phyloP scores from a whole-genome alignment of 164 flowering plant genomes.

The Warburgia ugandensis region DNA sequence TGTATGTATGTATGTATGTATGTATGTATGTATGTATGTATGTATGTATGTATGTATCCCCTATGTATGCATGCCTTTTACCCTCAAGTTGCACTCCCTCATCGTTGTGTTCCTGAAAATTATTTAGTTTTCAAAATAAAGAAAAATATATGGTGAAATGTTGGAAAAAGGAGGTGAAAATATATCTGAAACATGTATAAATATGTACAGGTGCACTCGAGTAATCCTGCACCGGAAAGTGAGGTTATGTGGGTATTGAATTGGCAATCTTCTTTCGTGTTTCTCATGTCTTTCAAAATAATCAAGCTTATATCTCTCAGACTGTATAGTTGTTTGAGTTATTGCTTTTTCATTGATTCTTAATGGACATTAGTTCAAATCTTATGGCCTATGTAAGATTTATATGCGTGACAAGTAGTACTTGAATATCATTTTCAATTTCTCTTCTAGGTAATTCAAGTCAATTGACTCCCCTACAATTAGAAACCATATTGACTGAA shows the following conservation, averaged over 20 bases:
- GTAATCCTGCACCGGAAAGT: neutral
- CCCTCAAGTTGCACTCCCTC: too few relatives aligned
- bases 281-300: neutral
- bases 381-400: neutral
- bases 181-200: too few relatives aligned
- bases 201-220: neutral
- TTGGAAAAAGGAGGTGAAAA: too few relatives aligned
- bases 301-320: too few relatives aligned
- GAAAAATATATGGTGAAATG: too few relatives aligned
- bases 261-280: neutral
- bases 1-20: too few relatives aligned
- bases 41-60: too few relatives aligned
- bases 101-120: too few relatives aligned
- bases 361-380: neutral
- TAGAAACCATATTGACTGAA: conserved; percentile 80
- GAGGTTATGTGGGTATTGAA: neutral
- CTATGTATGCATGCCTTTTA: too few relatives aligned
- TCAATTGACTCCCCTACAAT: conserved; percentile 76
- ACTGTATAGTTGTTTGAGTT: neutral
- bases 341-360: too few relatives aligned
- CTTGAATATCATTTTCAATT: conserved; percentile 7
- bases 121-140: too few relatives aligned
- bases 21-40: too few relatives aligned
- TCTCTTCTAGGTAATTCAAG: conserved; percentile 43
- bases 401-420: neutral